Conservation (phyloP, 768 basidiomycete genomes). For the Suillus spraguei region DNA sequence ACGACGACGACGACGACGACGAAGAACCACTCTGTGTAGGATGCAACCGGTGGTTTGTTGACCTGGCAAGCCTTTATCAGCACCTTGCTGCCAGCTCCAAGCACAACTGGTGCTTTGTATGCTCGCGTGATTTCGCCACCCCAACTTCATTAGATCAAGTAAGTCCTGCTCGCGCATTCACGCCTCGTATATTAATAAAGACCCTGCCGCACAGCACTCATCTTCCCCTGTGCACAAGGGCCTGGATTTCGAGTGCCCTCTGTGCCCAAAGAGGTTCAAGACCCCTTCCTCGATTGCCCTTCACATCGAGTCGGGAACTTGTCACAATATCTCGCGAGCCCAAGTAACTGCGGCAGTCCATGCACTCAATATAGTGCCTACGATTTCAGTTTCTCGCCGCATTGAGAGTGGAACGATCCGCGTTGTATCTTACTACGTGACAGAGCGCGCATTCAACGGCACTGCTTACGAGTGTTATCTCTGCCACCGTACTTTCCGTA, state of each 20-base stretch:
- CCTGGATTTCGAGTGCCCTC: slow-evolving; percentile 1
- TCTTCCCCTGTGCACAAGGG: slow-evolving; percentile 1
- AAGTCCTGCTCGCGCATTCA: slow-evolving; percentile 28
- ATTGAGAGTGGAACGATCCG: slow-evolving; percentile 21
- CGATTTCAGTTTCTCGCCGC: slow-evolving; percentile 38
- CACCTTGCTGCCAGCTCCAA: slow-evolving; percentile 23
- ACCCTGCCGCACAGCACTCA: background rate
- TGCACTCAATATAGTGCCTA: slow-evolving; percentile 33
- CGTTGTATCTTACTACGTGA: slow-evolving; percentile 32
- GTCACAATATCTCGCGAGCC: slow-evolving; percentile 37
- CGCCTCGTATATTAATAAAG: background rate
- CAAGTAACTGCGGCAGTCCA: slow-evolving; percentile 40
- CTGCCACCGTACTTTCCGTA: slow-evolving; percentile 37
- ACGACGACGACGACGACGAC: slow-evolving; percentile 10
- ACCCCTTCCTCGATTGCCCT: slow-evolving; percentile 37
- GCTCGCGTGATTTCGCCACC: slow-evolving; percentile 32
- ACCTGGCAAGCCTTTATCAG: slow-evolving; percentile 18
- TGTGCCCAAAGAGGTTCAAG: slow-evolving; percentile 2
- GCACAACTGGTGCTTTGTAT: slow-evolving; percentile 40
- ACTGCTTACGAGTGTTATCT: slow-evolving; percentile 44
- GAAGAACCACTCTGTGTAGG: slow-evolving; percentile 21
- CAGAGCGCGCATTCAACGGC: slow-evolving; percentile 42
- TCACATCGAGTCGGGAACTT: slow-evolving; percentile 43
- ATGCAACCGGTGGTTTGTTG: slow-evolving; percentile 28
- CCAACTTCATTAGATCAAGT: slow-evolving; percentile 27